Evolutionary conservation across 352 stramenopile genomes (phyloP), one percentile per base, ranked within the genome.

Genomic region (Thraustochytrium sp.): DNA sequence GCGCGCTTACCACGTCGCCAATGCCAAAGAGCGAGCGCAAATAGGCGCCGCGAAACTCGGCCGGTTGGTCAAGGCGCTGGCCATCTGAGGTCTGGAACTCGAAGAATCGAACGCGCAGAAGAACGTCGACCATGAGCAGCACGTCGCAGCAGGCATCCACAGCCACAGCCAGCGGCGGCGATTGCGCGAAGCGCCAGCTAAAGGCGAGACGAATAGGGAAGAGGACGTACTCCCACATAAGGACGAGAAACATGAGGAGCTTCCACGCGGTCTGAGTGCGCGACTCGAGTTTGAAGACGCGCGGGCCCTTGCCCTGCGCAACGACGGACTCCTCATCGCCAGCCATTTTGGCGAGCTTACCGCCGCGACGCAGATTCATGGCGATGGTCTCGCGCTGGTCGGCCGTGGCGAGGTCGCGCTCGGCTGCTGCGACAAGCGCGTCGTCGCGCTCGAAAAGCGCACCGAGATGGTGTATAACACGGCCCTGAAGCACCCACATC

Each of bases 201-300:
- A 82, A 82, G 8, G 74, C 29, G 5, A 82, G 5, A 11, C 55
- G 53, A 23, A 82, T n/a, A 18, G 74, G 74, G 61, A 56, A 82
- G 11, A 31, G 8, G 51, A 73, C 5, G 36, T 51, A 73, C 29
- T 76, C 78, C 34, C 36, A 82, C 49, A 82, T n/a, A 2, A 82
- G n/a, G 8, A 36, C n/a, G 11, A 82, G n/a, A 26, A 82, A 82
- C 51, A 82, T 82, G 37, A 53, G 16, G n/a, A 36, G 26, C 18
- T 54, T 73, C 74, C 74, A 82, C 16, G 18, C 29, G 13, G 18
- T n/a, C 55, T 82, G 74, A 2, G 54, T 23, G 18, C 13, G 51
- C 5, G 37, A 68, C 4, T 82, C 55, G 3, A 82, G 31, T 3
- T n/a, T n/a, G 21, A 42, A 76, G 29, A 82, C 51, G 21, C 36